Percentiles rank a stretch among this genome's conserved stretches.
These are phyloP conservation scores for Sesbania bispinosa DNA, from an alignment of 306 rosid genomes.

Conservation along the genomic window DNA sequence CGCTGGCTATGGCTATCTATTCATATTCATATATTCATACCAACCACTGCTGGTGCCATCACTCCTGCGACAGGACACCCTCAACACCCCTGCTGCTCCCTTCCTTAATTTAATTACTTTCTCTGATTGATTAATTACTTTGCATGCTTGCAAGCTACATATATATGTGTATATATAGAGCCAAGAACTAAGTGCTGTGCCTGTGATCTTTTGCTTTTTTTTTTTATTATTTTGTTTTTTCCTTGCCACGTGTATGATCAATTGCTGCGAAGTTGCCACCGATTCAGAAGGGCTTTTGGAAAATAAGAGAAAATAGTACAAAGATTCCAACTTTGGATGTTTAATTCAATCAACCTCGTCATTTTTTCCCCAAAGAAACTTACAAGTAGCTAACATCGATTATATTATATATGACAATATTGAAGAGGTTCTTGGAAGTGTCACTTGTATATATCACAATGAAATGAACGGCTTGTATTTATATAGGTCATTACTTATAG, in stretches of 20 bases:
- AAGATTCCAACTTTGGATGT: background rate
- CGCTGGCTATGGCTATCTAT: background rate
- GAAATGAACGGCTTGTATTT: no score
- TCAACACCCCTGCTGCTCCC: background rate
- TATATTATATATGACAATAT: background rate
- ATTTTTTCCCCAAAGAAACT: slow-evolving; percentile 3
- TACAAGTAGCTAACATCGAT: background rate
- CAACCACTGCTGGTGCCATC: background rate
- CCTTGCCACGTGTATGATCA: background rate
- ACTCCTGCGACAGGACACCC: slow-evolving; percentile 33
- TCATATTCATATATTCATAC: background rate
- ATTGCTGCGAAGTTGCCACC: slow-evolving; percentile 25
- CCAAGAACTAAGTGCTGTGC: no score
- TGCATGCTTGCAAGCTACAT: no score
- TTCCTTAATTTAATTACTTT: background rate
- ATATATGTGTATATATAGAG: no score
- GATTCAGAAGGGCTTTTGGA: background rate
- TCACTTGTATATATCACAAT: background rate
- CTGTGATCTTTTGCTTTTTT: no score
- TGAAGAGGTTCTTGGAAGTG: background rate
- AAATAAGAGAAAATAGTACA: background rate
- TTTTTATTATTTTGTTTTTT: background rate
- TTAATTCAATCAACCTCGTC: background rate
- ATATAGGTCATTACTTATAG: no score
- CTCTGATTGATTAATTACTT: background rate